Conservation (phyloP, 2,329 filamentous ascomycete genomes). For the Alternaria arbusti region DNA sequence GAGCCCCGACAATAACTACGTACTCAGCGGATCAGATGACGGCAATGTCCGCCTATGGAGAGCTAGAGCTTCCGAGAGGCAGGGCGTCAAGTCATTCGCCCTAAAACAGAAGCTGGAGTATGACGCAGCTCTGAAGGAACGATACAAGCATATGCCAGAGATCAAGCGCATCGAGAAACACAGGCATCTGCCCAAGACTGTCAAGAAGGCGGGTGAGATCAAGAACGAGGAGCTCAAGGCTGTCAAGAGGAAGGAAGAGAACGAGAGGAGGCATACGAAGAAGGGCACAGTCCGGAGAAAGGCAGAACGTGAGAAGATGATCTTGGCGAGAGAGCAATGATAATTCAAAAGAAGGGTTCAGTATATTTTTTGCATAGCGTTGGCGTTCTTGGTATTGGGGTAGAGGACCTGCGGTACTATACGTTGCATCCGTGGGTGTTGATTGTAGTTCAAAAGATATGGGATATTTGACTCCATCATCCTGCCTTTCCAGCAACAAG, state of each 20-base stretch:
- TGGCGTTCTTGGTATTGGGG: conserved; percentile 31
- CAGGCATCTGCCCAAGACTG: conserved; percentile 86
- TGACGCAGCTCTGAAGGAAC: conserved; percentile 79
- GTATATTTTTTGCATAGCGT: conserved; percentile 38
- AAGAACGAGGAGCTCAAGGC: conserved; percentile 87
- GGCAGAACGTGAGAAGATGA: conserved; percentile 90
- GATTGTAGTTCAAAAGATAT: not conserved
- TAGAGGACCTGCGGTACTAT: not conserved
- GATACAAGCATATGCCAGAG: conserved; percentile 96
- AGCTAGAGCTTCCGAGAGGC: conserved; percentile 80
- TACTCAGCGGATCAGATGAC: conserved; percentile 91
- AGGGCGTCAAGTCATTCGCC: conserved; percentile 82
- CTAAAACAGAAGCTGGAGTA: conserved; percentile 92
- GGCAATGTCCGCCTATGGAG: conserved; percentile 92
- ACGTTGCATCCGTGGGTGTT: not conserved
- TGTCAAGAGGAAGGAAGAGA: conserved; percentile 91
- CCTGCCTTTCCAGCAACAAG: not conserved
- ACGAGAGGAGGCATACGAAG: conserved; percentile 88
- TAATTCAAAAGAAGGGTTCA: conserved; percentile 2
- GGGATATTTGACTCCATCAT: not conserved
- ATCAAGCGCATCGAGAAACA: conserved; percentile 89
- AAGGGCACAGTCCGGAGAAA: conserved; percentile 77
- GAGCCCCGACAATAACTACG: conserved; percentile 87
- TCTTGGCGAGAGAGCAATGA: conserved; percentile 71
- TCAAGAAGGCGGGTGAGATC: conserved; percentile 96